Conservation (phyloP, 164 flowering plant genomes). For the Sextonia rubra region DNA sequence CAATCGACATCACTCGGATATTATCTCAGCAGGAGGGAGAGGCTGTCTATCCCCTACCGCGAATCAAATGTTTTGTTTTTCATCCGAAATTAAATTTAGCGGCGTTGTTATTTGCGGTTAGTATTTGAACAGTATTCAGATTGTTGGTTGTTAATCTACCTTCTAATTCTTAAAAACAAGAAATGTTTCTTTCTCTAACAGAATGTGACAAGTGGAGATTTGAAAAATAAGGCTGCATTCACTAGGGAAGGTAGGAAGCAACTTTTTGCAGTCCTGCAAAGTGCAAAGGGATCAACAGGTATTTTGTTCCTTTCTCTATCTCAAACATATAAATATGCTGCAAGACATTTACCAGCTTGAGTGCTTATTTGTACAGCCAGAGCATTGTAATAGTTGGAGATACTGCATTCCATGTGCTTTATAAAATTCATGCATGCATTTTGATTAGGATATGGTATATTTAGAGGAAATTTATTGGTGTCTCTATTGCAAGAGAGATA, state of each 20-base stretch:
- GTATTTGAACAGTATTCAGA: slow-evolving; percentile 20
- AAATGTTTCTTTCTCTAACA: slow-evolving; percentile 21
- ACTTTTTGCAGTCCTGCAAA: slow-evolving; percentile 93
- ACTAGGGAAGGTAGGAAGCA: slow-evolving; percentile 97
- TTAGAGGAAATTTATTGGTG: too few species aligned
- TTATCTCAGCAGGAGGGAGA: slow-evolving; percentile 95
- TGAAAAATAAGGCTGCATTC: slow-evolving; percentile 71
- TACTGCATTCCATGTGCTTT: neutral
- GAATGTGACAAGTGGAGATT: slow-evolving; percentile 60
- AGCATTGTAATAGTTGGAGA: neutral
- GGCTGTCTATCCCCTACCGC: slow-evolving; percentile 88
- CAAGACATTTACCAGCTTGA: neutral
- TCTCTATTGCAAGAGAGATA: too few species aligned
- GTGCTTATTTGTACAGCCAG: neutral
- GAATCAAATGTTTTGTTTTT: slow-evolving; percentile 67
- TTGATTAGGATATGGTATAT: too few species aligned
- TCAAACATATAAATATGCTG: too few species aligned
- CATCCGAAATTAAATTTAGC: slow-evolving; percentile 88
- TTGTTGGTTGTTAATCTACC: slow-evolving; percentile 2
- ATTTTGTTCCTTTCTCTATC: neutral
- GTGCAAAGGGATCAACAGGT: slow-evolving; percentile 99
- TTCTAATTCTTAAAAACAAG: slow-evolving; percentile 8
- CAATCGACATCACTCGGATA: slow-evolving; percentile 84
- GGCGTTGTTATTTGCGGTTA: slow-evolving; percentile 83
- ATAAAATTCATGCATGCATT: neutral